Conservation (phyloP, 1,284 basidiomycete species). For the Trametes pubescens region DNA sequence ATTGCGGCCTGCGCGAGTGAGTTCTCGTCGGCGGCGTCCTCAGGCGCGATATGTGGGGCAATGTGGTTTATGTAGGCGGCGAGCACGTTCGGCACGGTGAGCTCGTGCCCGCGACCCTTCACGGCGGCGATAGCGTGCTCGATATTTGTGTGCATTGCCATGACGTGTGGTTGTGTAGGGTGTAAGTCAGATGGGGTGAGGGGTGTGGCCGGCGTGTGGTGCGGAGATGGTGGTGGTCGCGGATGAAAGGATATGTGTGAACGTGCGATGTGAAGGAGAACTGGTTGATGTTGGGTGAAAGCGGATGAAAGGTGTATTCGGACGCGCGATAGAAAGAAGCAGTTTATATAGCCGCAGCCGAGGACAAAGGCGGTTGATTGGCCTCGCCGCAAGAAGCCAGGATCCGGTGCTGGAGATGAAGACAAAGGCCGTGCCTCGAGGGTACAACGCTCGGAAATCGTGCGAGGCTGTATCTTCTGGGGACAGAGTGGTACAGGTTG, state of each 20-base stretch:
- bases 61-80: conserved; percentile 29
- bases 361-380: conserved; percentile 26
- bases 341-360: conserved; percentile 19
- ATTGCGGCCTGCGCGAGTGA: conserved; percentile 24
- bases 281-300: background rate
- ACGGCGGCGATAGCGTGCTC: conserved; percentile 30
- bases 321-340: background rate
- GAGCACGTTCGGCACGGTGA: conserved; percentile 33
- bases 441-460: conserved; percentile 5
- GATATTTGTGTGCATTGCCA: conserved; percentile 22
- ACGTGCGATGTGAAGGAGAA: conserved; percentile 17
- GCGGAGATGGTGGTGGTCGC: background rate
- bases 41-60: conserved; percentile 13
- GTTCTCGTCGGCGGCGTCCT: conserved; percentile 16
- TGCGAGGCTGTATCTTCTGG: background rate
- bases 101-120: conserved; percentile 26
- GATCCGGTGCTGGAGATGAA: conserved; percentile 10
- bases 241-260: background rate
- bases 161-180: background rate
- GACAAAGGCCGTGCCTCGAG: conserved; percentile 25
- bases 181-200: background rate
- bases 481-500: background rate
- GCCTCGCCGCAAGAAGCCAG: background rate
- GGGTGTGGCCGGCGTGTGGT: background rate
- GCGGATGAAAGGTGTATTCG: background rate